Evolutionary conservation across 2,329 filamentous ascomycete genomes (phyloP).

Genomic region (Elsinoe fawcettii): DNA sequence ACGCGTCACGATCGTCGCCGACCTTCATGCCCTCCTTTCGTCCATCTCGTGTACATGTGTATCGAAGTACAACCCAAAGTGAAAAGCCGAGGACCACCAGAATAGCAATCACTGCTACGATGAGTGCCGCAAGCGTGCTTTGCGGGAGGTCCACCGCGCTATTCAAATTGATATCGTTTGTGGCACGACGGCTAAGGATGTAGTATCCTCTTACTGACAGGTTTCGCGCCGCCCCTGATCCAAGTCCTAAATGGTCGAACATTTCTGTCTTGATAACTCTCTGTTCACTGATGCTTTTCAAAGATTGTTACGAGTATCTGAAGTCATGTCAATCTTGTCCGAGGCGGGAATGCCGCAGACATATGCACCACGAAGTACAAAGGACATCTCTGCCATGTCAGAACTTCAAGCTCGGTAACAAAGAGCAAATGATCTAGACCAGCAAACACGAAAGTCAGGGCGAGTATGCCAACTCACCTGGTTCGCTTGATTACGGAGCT

Average conservation of each 20-base stretch:
- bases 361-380: too few relatives aligned
- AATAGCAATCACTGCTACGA: slow-evolving; percentile 15
- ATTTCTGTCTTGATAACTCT: background rate
- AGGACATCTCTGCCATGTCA: too few relatives aligned
- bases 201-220: background rate
- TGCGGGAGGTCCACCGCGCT: slow-evolving; percentile 11
- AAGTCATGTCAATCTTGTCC: too few relatives aligned
- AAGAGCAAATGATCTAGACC: too few relatives aligned
- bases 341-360: too few relatives aligned
- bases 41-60: slow-evolving; percentile 15
- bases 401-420: too few relatives aligned
- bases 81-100: slow-evolving; percentile 13
- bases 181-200: background rate
- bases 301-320: too few relatives aligned
- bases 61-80: slow-evolving; percentile 16
- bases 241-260: background rate
- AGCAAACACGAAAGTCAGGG: too few relatives aligned
- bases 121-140: slow-evolving; percentile 15
- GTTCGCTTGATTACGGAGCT: too few relatives aligned
- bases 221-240: background rate
- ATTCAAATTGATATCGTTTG: background rate
- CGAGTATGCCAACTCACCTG: too few relatives aligned
- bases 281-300: too few relatives aligned
- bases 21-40: slow-evolving; percentile 13
- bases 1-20: slow-evolving; percentile 12